These are phyloP conservation scores for Candida dubliniensis DNA, from an alignment of 1,139 yeast genomes.

Conservation along the genomic window DNA sequence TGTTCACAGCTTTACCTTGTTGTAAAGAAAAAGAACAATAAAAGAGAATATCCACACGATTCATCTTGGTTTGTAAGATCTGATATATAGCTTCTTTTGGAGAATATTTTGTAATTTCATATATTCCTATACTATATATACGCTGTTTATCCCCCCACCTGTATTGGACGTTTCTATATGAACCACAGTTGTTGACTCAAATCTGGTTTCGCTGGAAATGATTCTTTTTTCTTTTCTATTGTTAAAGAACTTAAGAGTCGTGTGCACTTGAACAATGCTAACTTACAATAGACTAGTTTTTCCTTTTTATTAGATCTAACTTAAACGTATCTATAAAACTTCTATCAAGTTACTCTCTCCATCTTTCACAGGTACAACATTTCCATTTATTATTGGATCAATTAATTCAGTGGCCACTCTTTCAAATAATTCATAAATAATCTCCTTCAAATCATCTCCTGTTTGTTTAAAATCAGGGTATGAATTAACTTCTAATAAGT, in stretches of 20 bases:
- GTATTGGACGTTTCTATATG: too few relatives aligned
- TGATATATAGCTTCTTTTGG: too few relatives aligned
- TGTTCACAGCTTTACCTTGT: neutral
- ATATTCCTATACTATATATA: too few relatives aligned
- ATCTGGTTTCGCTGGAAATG: neutral
- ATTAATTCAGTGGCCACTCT: constrained; percentile 33
- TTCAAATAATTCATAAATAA: constrained; percentile 63
- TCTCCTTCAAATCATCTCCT: constrained; percentile 65
- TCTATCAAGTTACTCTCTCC: constrained; percentile 6
- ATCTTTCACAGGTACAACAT: neutral
- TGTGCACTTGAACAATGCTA: neutral
- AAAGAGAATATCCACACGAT: too few relatives aligned
- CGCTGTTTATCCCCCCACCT: too few relatives aligned
- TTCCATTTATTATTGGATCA: constrained; percentile 19
- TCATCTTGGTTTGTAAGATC: too few relatives aligned
- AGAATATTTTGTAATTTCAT: too few relatives aligned
- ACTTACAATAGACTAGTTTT: too few relatives aligned
- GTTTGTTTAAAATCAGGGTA: constrained; percentile 97
- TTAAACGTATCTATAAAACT: constrained; percentile 10
- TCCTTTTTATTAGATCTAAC: too few relatives aligned
- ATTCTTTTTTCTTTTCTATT: neutral
- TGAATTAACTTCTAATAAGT: constrained; percentile 81
- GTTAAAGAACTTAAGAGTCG: neutral
- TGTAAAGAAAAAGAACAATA: too few relatives aligned
- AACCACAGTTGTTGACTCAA: neutral